Percentiles rank a stretch among this genome's conserved stretches.
These are phyloP conservation scores for Chrysochromulina parva DNA, from an alignment of 78 protist genomes.

Conservation along the genomic window DNA sequence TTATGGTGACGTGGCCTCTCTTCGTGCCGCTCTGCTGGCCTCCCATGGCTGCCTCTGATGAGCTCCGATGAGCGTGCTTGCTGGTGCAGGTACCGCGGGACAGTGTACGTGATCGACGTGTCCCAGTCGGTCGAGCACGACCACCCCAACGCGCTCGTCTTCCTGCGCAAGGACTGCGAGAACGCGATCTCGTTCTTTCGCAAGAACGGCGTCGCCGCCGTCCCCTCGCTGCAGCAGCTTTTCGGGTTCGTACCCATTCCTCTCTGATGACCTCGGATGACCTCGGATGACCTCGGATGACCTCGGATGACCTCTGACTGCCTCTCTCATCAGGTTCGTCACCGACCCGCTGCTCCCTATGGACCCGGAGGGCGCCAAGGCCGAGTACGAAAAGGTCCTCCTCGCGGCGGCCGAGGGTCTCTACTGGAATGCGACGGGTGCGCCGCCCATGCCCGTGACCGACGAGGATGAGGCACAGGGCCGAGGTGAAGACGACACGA, in stretches of 20 bases:
- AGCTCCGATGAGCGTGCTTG: too few species aligned
- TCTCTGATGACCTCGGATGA: too few species aligned
- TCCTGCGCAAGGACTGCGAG: slow-evolving; percentile 42
- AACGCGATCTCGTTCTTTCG: slow-evolving; percentile 22
- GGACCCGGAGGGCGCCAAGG: too few species aligned
- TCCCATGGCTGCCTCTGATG: too few species aligned
- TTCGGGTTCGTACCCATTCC: neutral
- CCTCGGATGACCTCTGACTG: too few species aligned
- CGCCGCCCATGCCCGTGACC: neutral
- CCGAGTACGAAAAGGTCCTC: too few species aligned
- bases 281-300: too few species aligned
- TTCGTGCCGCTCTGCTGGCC: neutral
- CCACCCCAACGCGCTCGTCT: slow-evolving; percentile 59
- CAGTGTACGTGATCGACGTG: slow-evolving; percentile 38
- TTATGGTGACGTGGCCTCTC: slow-evolving; percentile 49
- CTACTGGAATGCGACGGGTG: too few species aligned
- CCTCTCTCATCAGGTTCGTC: too few species aligned
- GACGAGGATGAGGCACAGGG: neutral
- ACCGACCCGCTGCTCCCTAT: too few species aligned
- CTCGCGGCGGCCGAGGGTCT: too few species aligned
- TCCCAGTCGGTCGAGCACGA: slow-evolving; percentile 67
- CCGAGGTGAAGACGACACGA: neutral
- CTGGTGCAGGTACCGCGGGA: too few species aligned
- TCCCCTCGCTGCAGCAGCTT: neutral
- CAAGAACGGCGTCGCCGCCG: neutral